Conservation (phyloP, 75 land plant species). For the Picea sitchensis region DNA sequence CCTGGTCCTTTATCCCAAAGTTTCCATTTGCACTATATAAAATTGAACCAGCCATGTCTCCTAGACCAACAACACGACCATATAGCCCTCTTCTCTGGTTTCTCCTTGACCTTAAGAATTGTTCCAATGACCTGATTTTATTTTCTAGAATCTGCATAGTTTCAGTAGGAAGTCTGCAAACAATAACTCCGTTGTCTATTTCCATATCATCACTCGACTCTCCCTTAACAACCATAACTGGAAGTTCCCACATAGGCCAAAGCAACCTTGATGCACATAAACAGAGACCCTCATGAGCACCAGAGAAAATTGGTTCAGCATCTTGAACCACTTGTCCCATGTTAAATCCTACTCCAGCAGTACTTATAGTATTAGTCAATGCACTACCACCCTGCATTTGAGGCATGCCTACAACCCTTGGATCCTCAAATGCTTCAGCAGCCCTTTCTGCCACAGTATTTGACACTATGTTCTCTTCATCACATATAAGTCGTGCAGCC, state of each 20-base stretch:
- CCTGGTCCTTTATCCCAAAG: slow-evolving; percentile 28
- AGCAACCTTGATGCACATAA: slow-evolving; percentile 88
- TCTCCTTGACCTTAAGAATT: slow-evolving; percentile 75
- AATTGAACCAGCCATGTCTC: slow-evolving; percentile 79
- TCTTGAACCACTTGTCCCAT: slow-evolving; percentile 99
- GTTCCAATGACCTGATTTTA: slow-evolving; percentile 83
- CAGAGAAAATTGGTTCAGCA: slow-evolving; percentile 95
- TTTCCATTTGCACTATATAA: slow-evolving; percentile 51
- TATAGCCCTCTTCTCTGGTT: slow-evolving; percentile 91
- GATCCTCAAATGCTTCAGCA: slow-evolving; percentile 98
- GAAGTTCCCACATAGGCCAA: slow-evolving; percentile 91
- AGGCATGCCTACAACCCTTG: slow-evolving; percentile 92
- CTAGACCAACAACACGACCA: slow-evolving; percentile 88
- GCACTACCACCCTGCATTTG: slow-evolving; percentile 78
- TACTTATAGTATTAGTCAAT: slow-evolving; percentile 49
- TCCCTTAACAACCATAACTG: slow-evolving; percentile 71
- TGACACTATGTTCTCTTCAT: slow-evolving; percentile 62
- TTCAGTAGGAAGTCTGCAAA: slow-evolving; percentile 66
- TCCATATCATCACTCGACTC: slow-evolving; percentile 39
- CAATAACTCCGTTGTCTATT: slow-evolving; percentile 36
- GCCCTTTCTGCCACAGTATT: slow-evolving; percentile 84
- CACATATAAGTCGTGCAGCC: slow-evolving; percentile 65
- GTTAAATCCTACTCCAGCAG: slow-evolving; percentile 82
- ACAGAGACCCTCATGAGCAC: slow-evolving; percentile 97
- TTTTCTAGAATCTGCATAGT: slow-evolving; percentile 85